A percentile compares a stretch with the other conserved stretches of the same genome.
These are phyloP conservation scores for Symmetrospora coprosmae DNA, from an alignment of 768 basidiomycete species.

Conservation along the genomic window DNA sequence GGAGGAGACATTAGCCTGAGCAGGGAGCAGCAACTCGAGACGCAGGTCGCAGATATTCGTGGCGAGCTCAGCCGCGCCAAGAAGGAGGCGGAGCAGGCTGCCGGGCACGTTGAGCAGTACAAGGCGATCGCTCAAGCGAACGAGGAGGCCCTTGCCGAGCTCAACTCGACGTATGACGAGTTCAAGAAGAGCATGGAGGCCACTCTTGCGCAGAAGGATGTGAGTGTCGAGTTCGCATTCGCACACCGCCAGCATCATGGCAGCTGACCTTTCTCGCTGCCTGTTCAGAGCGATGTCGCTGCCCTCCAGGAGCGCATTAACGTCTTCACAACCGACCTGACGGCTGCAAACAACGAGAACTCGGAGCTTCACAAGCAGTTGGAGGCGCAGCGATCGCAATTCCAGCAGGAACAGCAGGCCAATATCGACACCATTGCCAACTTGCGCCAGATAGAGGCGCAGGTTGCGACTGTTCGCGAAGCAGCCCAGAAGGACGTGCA, in stretches of 20 bases:
- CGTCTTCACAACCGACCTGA: slow-evolving; percentile 45
- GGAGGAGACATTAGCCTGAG: slow-evolving; percentile 38
- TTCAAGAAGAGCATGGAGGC: slow-evolving; percentile 59
- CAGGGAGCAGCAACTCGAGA: slow-evolving; percentile 64
- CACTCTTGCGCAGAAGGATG: slow-evolving; percentile 55
- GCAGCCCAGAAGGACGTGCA: slow-evolving; percentile 46
- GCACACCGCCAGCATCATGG: too few species aligned
- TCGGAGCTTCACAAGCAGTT: slow-evolving; percentile 51
- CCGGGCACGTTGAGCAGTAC: slow-evolving; percentile 66
- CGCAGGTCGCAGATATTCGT: slow-evolving; percentile 69
- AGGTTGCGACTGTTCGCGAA: slow-evolving; percentile 40
- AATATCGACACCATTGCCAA: slow-evolving; percentile 72
- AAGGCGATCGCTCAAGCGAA: slow-evolving; percentile 70
- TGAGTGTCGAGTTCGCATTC: slow-evolving; percentile 40
- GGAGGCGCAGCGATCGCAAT: slow-evolving; percentile 55
- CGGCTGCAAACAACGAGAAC: slow-evolving; percentile 45
- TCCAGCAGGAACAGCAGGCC: slow-evolving; percentile 63
- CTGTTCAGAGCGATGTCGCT: slow-evolving; percentile 55
- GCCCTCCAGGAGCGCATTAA: slow-evolving; percentile 53
- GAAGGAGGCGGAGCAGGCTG: slow-evolving; percentile 57
- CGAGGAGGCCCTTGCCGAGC: slow-evolving; percentile 56
- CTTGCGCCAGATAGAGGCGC: slow-evolving; percentile 37
- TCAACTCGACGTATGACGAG: slow-evolving; percentile 63
- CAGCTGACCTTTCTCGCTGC: neutral
- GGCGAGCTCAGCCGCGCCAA: slow-evolving; percentile 62